Evolutionary conservation across 2,329 filamentous ascomycete species (phyloP).

Genomic region (Colletotrichum spaethianum): DNA sequence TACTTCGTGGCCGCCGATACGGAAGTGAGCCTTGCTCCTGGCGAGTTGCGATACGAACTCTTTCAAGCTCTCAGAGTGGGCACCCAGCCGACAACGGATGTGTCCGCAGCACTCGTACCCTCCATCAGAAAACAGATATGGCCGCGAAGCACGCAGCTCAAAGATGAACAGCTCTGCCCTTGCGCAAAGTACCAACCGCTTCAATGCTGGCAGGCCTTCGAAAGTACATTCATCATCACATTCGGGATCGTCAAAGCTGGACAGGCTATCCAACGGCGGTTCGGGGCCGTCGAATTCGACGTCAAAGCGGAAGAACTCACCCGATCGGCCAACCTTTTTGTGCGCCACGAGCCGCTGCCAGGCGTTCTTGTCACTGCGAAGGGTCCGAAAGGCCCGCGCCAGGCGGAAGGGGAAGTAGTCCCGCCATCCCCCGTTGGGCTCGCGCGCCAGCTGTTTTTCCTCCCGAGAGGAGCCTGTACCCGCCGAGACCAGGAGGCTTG

Average conservation of each 20-base stretch:
- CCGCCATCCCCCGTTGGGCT: background rate
- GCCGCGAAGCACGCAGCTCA: background rate
- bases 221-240: slow-evolving; percentile 3
- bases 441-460: background rate
- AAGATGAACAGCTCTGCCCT: slow-evolving; percentile 24
- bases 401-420: slow-evolving; percentile 10
- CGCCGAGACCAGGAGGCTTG: slow-evolving; percentile 43
- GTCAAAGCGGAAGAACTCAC: slow-evolving; percentile 26
- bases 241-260: slow-evolving; percentile 10
- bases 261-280: slow-evolving; percentile 7
- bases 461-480: slow-evolving; percentile 38
- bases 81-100: background rate
- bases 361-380: slow-evolving; percentile 19
- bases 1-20: background rate
- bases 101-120: background rate
- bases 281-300: background rate
- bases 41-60: background rate
- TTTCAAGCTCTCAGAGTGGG: background rate
- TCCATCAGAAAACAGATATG: slow-evolving; percentile 4
- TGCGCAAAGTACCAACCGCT: background rate
- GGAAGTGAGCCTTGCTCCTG: background rate
- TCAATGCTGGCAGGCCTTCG: slow-evolving; percentile 3
- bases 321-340: slow-evolving; percentile 18
- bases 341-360: slow-evolving; percentile 41
- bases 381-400: slow-evolving; percentile 30